A percentile compares a stretch with the other conserved stretches of the same genome.
Conservation (phyloP, 1,284 basidiomycete species). For the Trichosporon sp. region DNA sequence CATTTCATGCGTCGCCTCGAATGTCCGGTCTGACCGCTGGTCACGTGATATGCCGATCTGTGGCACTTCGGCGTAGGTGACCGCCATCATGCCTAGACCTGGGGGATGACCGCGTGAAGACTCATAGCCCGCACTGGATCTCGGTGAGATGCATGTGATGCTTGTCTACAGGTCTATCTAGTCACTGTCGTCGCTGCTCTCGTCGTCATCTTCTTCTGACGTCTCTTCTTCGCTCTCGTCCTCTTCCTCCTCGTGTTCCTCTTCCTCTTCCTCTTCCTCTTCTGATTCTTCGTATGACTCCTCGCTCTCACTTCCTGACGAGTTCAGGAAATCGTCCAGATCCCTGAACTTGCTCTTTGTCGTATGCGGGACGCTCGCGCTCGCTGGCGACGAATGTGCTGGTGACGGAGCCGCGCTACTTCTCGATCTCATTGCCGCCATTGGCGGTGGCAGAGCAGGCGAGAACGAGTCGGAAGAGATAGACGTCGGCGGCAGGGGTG, state of each 20-base stretch:
- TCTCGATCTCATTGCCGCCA: neutral
- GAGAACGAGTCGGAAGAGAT: neutral
- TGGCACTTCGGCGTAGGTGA: too few species aligned
- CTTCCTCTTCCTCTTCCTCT: neutral
- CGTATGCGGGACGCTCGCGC: conserved; percentile 9
- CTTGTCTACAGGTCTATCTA: neutral
- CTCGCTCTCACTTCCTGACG: conserved; percentile 30
- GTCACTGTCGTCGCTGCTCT: neutral
- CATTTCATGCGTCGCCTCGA: neutral
- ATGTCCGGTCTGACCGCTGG: too few species aligned
- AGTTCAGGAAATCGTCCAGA: conserved; percentile 47
- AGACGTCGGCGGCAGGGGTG: neutral
- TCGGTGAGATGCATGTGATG: neutral
- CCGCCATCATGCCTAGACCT: too few species aligned
- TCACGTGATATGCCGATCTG: too few species aligned
- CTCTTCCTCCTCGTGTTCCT: conserved; percentile 6
- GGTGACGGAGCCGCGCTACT: conserved; percentile 14
- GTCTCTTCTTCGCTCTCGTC: conserved; percentile 13
- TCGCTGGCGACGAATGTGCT: conserved; percentile 2
- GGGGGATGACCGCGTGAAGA: too few species aligned
- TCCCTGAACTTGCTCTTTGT: conserved; percentile 39
- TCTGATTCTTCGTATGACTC: conserved; percentile 27
- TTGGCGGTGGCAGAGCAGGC: neutral
- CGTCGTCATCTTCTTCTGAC: conserved; percentile 9
- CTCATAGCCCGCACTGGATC: too few species aligned